Percentiles rank a stretch among this genome's conserved stretches.
Conservation (phyloP, 2,329 filamentous ascomycete genomes). For the Phoma sp. region DNA sequence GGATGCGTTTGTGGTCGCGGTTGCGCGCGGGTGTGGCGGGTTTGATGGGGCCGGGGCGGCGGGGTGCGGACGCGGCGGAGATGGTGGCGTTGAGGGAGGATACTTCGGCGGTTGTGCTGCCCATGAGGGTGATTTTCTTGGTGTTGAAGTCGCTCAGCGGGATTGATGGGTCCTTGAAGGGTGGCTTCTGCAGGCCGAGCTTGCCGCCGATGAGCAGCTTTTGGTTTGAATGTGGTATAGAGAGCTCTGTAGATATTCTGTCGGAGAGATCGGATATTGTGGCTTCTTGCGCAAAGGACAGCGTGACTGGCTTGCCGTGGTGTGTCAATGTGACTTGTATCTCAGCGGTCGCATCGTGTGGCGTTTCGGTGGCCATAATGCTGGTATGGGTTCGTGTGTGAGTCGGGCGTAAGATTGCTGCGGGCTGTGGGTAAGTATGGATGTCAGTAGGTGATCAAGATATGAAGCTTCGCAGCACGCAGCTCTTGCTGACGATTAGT, state of each 20-base stretch:
- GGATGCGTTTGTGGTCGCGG: constrained; percentile 56
- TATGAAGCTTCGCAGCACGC: constrained; percentile 32
- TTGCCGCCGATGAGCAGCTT: constrained; percentile 73
- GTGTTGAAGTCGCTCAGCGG: constrained; percentile 58
- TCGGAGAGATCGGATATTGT: constrained; percentile 67
- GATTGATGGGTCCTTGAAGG: constrained; percentile 66
- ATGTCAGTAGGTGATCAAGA: constrained; percentile 42
- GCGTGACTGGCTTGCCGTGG: constrained; percentile 59
- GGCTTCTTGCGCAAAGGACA: constrained; percentile 58
- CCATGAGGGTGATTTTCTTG: constrained; percentile 72
- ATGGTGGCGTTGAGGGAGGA: constrained; percentile 57
- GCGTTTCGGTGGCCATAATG: constrained; percentile 26
- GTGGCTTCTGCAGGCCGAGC: constrained; percentile 68
- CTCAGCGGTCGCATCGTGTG: constrained; percentile 22
- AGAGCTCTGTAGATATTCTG: constrained; percentile 63
- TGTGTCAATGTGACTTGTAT: constrained; percentile 60
- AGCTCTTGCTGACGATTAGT: constrained; percentile 29
- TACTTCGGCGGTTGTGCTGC: constrained; percentile 68
- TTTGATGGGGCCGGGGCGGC: constrained; percentile 51
- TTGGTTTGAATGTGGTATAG: constrained; percentile 69
- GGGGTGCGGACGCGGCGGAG: constrained; percentile 49
- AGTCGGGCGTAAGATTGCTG: neutral
- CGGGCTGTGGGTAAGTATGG: constrained; percentile 22
- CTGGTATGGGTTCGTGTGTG: neutral
- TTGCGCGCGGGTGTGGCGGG: constrained; percentile 50